Evolutionary conservation across 495 filamentous ascomycete species (phyloP).

Genomic region (Copromyces sp.): DNA sequence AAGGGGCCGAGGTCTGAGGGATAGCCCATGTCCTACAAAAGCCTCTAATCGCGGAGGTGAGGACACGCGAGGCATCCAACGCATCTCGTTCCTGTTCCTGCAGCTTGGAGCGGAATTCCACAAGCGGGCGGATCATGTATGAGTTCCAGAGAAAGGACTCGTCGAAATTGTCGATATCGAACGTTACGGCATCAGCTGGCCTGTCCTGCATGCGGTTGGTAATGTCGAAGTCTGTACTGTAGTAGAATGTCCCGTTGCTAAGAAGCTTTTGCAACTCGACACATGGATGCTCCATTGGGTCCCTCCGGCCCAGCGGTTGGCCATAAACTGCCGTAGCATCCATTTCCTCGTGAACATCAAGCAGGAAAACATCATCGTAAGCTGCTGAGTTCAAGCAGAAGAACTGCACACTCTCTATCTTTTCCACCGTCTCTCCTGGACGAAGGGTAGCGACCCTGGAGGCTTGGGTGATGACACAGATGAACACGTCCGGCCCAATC

Average conservation of each 20-base stretch:
- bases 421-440: conserved; percentile 79
- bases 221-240: conserved; percentile 92
- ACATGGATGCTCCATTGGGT: conserved; percentile 78
- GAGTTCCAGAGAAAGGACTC: conserved; percentile 93
- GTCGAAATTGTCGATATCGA: conserved; percentile 77
- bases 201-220: conserved; percentile 90
- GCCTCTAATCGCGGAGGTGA: conserved; percentile 90
- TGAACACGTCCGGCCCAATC: conserved; percentile 73
- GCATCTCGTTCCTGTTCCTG: conserved; percentile 57
- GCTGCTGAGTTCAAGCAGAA: conserved; percentile 78
- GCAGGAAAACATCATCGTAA: conserved; percentile 65
- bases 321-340: conserved; percentile 44
- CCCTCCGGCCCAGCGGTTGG: conserved; percentile 49
- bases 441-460: conserved; percentile 69
- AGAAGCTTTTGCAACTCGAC: conserved; percentile 82
- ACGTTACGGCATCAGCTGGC: conserved; percentile 46
- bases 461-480: conserved; percentile 78
- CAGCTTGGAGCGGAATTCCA: conserved; percentile 76
- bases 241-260: conserved; percentile 94
- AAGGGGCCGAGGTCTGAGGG: conserved; percentile 45
- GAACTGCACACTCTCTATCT: conserved; percentile 81
- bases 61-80: conserved; percentile 73
- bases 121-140: conserved; percentile 90
- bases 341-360: conserved; percentile 43
- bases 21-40: conserved; percentile 79